Conservation (phyloP, 2,329 filamentous ascomycete species). For the Colletotrichum liaoningense region DNA sequence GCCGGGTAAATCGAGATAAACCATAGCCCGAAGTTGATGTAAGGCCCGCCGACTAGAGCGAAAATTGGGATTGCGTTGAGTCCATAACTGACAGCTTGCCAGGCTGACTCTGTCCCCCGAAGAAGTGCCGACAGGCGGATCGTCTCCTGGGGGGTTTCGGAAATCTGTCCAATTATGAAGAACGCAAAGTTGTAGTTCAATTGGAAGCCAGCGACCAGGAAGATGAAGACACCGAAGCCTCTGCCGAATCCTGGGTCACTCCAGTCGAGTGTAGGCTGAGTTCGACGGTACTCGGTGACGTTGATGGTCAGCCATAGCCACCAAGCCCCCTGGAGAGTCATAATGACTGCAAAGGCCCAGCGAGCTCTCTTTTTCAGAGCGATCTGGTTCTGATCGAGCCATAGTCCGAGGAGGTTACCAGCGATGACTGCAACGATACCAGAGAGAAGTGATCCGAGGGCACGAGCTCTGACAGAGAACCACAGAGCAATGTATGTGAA, state of each 20-base stretch:
- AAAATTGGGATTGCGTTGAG: slow-evolving; percentile 70
- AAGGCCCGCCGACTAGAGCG: slow-evolving; percentile 70
- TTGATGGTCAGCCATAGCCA: slow-evolving; percentile 77
- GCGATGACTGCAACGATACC: slow-evolving; percentile 70
- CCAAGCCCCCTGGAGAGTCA: slow-evolving; percentile 71
- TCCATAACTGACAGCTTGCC: slow-evolving; percentile 77
- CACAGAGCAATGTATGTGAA: slow-evolving; percentile 56
- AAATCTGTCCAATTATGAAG: slow-evolving; percentile 74
- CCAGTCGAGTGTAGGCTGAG: slow-evolving; percentile 63
- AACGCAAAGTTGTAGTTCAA: slow-evolving; percentile 79
- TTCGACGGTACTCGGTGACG: slow-evolving; percentile 67
- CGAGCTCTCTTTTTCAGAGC: slow-evolving; percentile 64
- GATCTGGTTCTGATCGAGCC: slow-evolving; percentile 65
- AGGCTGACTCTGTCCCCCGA: slow-evolving; percentile 74
- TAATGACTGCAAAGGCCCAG: slow-evolving; percentile 61
- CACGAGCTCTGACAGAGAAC: slow-evolving; percentile 61
- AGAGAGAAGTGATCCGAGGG: slow-evolving; percentile 57
- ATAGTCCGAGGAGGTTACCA: slow-evolving; percentile 72
- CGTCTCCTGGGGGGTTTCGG: slow-evolving; percentile 68
- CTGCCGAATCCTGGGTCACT: slow-evolving; percentile 54
- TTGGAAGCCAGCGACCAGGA: slow-evolving; percentile 75
- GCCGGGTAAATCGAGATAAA: slow-evolving; percentile 68
- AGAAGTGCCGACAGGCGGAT: slow-evolving; percentile 73
- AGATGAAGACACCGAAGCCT: slow-evolving; percentile 63
- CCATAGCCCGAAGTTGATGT: slow-evolving; percentile 77